Evolutionary conservation across 148 eudicot genomes (phyloP).

Genomic region (Rhododendron williamsianum): DNA sequence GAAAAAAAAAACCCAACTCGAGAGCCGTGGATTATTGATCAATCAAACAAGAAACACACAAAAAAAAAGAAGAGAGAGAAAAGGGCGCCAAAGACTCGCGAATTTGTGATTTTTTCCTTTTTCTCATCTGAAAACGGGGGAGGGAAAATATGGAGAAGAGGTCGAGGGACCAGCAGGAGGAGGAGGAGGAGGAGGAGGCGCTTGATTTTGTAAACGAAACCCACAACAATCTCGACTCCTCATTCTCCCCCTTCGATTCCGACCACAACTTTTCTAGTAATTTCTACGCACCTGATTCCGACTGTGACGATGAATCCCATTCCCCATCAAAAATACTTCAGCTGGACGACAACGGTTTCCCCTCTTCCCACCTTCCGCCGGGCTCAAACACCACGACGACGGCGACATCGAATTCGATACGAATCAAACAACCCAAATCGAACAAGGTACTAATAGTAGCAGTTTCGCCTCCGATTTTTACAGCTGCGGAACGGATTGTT

Average conservation of each 20-base stretch:
- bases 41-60: background rate
- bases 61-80: background rate
- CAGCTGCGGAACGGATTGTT: constrained; percentile 43
- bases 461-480: constrained; percentile 49
- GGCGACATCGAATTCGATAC: background rate
- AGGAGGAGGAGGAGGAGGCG: background rate
- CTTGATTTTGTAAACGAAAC: background rate
- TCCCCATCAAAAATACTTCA: background rate
- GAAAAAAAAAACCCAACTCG: too few relatives aligned
- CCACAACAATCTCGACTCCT: background rate
- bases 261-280: background rate
- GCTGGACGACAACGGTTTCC: constrained; percentile 4
- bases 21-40: too few relatives aligned
- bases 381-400: background rate
- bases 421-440: background rate
- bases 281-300: background rate
- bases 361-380: background rate
- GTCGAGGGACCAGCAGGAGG: background rate
- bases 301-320: background rate
- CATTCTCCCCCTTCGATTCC: background rate
- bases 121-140: background rate
- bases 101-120: background rate
- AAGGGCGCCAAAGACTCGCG: background rate
- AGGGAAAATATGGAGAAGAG: background rate
- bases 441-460: background rate